Evolutionary conservation across 2,329 filamentous ascomycete genomes (phyloP), one percentile per base, ranked within the genome.

Genomic region (Aspergillus aculeatinus): DNA sequence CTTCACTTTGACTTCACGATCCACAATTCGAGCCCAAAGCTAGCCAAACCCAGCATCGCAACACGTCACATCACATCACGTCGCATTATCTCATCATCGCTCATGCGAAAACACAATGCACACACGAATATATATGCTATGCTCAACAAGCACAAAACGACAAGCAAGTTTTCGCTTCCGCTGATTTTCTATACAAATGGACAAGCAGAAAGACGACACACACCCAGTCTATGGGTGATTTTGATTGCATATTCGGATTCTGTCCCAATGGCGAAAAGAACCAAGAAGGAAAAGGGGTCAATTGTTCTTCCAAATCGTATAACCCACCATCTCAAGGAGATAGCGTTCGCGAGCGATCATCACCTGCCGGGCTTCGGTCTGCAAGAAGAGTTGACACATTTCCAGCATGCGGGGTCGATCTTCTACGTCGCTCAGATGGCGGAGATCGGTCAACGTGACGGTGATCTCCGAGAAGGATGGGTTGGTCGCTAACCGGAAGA

Each of bases 281-380:
- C 2, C 14, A 16, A 10, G 33, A 33, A 23, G 33, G 33, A 33
- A 23, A 6, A 3, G 31, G 23, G 23, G 5, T 39, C 16, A 52
- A 11, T 47, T 29, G 25, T 55, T 31, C 48, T 55, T 55, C 53
- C 53, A 55, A 25, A 47, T 47, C 12, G 53, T 31, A 19, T 55
- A 55, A 10, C 53, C 53, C 25, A 55, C 53, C 44, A 55, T 55
- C 27, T 55, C 53, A 16, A 55, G 23, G 21, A 55, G 33, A 55
- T 48, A 68, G 11, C 62, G 55, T 33, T 65, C 61, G 9, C 63
- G 57, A 25, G 58, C 54, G 4, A 59, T 31, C 31, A 68, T 56
- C 14, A 66, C 60, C 27, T 48, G 33, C 5, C 44, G 53, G 3
- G 61, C 65, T 4, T 51, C 52, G 1, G 21, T 49, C 7, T 55